phyloP scores from a whole-genome alignment of 2,329 filamentous ascomycete species.

The Trichoderma pleuroti region DNA sequence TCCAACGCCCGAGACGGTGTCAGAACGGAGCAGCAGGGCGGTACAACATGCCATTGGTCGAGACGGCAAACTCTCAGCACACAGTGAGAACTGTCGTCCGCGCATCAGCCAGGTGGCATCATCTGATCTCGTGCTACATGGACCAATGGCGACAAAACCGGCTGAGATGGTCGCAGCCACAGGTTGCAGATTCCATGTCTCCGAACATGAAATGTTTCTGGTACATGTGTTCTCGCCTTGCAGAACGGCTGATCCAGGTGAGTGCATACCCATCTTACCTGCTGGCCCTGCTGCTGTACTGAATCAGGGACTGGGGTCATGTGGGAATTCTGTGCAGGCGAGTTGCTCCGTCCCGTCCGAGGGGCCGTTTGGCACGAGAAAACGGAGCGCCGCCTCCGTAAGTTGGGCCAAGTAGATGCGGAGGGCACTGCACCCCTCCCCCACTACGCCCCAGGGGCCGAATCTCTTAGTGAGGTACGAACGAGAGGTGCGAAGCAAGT shows the following conservation, averaged over 20 bases:
- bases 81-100: neutral
- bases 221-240: neutral
- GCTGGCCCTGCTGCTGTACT: neutral
- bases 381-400: slow-evolving; percentile 7
- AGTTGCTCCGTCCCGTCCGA: neutral
- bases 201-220: neutral
- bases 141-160: neutral
- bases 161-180: neutral
- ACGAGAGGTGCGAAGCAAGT: neutral
- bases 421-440: slow-evolving; percentile 6
- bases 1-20: slow-evolving; percentile 8
- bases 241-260: neutral
- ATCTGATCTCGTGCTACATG: slow-evolving; percentile 9
- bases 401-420: neutral
- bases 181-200: neutral
- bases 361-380: slow-evolving; percentile 1
- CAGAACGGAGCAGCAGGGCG: slow-evolving; percentile 1
- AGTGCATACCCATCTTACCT: neutral
- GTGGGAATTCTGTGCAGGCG: neutral
- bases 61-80: slow-evolving; percentile 3
- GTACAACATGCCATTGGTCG: slow-evolving; percentile 5
- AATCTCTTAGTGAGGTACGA: neutral
- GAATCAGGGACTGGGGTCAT: neutral
- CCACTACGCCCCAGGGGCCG: slow-evolving; percentile 5
- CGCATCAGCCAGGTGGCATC: neutral